phyloP scores from a whole-genome alignment of 371 early-diverging fungal species.

The Umbelopsis sp. region DNA sequence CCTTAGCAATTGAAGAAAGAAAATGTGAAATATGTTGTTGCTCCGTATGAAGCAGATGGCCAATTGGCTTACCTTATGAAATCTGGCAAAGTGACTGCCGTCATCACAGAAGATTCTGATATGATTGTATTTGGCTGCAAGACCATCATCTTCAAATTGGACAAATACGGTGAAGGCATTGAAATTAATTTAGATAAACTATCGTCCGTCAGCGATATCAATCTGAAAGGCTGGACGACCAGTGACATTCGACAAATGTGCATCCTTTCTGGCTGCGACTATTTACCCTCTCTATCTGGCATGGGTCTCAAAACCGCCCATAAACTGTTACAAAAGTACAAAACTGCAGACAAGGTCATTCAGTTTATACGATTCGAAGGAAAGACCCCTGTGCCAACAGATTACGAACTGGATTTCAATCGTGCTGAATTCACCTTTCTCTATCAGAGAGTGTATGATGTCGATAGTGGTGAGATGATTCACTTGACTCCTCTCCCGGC shows the following conservation, averaged over 20 bases:
- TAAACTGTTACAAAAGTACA: constrained; percentile 57
- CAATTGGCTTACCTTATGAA: constrained; percentile 90
- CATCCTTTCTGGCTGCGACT: constrained; percentile 98
- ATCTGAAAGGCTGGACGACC: constrained; percentile 59
- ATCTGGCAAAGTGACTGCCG: constrained; percentile 72
- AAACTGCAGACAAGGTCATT: constrained; percentile 47
- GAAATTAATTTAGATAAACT: constrained; percentile 54
- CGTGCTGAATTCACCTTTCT: constrained; percentile 80
- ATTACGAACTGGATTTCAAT: constrained; percentile 63
- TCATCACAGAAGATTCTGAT: constrained; percentile 98
- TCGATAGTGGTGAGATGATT: constrained; percentile 41
- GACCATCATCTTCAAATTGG: constrained; percentile 81
- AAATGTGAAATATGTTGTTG: constrained; percentile 83
- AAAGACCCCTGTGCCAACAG: constrained; percentile 21
- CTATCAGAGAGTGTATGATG: constrained; percentile 84
- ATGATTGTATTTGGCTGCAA: constrained; percentile 93
- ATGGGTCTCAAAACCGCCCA: constrained; percentile 90
- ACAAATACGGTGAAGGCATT: constrained; percentile 68
- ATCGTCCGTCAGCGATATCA: constrained; percentile 37
- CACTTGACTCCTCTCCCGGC: constrained; percentile 62
- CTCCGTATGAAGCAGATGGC: constrained; percentile 99
- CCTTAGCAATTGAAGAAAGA: constrained; percentile 62
- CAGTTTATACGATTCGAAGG: constrained; percentile 20
- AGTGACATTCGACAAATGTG: constrained; percentile 87
- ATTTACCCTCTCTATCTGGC: constrained; percentile 81